A percentile compares a stretch with the other conserved stretches of the same genome.
Evolutionary conservation across 768 basidiomycete species (phyloP).

Genomic region (Pleurotus salmoneostramineus): DNA sequence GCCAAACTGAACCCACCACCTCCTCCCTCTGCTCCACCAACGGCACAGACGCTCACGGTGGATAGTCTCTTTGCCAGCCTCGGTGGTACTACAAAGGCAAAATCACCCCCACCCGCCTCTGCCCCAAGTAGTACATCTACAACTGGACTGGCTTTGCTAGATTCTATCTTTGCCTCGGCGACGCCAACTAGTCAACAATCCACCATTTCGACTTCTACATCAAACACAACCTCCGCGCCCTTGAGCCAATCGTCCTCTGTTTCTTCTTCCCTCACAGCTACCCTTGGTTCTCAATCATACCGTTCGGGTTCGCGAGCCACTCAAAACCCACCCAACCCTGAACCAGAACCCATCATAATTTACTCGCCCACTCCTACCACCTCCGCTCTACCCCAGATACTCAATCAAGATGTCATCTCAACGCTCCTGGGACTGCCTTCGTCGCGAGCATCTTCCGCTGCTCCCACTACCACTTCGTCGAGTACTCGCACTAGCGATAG

Average conservation of each 20-base stretch:
- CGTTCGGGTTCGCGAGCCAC: slow-evolving; percentile 16
- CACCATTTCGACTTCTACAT: slow-evolving; percentile 12
- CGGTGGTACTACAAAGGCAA: slow-evolving; percentile 16
- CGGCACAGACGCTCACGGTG: slow-evolving; percentile 15
- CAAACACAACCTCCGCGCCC: slow-evolving; percentile 13
- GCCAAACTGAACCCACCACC: slow-evolving; percentile 32
- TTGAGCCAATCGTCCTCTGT: not conserved
- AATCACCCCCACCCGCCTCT: slow-evolving; percentile 16
- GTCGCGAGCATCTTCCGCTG: slow-evolving; percentile 24
- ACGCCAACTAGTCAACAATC: slow-evolving; percentile 9
- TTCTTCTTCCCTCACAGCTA: slow-evolving; percentile 3
- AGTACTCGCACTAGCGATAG: not conserved
- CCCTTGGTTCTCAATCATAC: slow-evolving; percentile 9
- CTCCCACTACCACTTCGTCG: not conserved
- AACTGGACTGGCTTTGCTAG: slow-evolving; percentile 58
- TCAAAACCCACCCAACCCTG: not conserved
- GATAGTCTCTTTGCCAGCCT: not conserved
- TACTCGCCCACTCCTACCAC: slow-evolving; percentile 56
- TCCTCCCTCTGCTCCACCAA: slow-evolving; percentile 5
- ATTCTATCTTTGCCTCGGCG: slow-evolving; percentile 75
- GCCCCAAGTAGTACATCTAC: slow-evolving; percentile 20
- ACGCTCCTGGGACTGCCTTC: slow-evolving; percentile 50
- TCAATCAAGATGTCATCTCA: slow-evolving; percentile 69
- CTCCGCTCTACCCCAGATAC: slow-evolving; percentile 54
- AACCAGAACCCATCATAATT: slow-evolving; percentile 28